These are phyloP conservation scores for Acrodontium crateriforme DNA, from an alignment of 2,329 filamentous ascomycete genomes.

Conservation along the genomic window DNA sequence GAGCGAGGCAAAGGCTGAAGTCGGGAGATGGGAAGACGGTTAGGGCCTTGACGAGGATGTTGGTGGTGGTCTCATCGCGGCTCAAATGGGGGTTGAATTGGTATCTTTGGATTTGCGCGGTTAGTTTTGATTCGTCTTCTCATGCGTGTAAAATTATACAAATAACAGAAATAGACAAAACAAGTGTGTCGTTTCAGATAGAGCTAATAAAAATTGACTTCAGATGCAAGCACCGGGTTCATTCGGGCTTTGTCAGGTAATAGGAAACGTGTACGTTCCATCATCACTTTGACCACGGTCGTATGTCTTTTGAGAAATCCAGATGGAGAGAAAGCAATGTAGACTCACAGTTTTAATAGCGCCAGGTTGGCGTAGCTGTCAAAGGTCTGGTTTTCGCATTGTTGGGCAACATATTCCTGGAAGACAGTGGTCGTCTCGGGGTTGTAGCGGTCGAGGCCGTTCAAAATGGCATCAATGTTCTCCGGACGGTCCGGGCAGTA, in stretches of 20 bases:
- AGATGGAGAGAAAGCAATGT: constrained; percentile 3
- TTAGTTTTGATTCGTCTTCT: too few relatives aligned
- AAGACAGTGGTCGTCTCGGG: constrained; percentile 88
- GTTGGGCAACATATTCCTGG: constrained; percentile 85
- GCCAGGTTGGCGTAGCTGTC: constrained; percentile 96
- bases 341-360: constrained; percentile 84
- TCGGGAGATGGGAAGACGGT: constrained; percentile 94
- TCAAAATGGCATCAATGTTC: constrained; percentile 85
- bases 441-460: constrained; percentile 96
- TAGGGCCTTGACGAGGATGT: constrained; percentile 95
- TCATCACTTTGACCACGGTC: constrained; percentile 61
- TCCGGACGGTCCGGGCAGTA: constrained; percentile 84
- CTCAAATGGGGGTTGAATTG: constrained; percentile 98
- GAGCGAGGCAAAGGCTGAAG: constrained; percentile 85
- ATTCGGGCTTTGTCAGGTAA: constrained; percentile 65
- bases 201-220: constrained; percentile 57
- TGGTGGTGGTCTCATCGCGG: constrained; percentile 94
- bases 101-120: constrained; percentile 60
- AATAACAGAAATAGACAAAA: too few relatives aligned
- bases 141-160: too few relatives aligned
- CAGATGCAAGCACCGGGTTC: constrained; percentile 39
- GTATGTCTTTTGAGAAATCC: constrained; percentile 28
- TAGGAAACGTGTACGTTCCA: constrained; percentile 81
- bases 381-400: constrained; percentile 89
- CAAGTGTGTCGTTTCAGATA: constrained; percentile 49